phyloP scores from a whole-genome alignment of 306 rosid species.

The Astragalus glycyphyllos region DNA sequence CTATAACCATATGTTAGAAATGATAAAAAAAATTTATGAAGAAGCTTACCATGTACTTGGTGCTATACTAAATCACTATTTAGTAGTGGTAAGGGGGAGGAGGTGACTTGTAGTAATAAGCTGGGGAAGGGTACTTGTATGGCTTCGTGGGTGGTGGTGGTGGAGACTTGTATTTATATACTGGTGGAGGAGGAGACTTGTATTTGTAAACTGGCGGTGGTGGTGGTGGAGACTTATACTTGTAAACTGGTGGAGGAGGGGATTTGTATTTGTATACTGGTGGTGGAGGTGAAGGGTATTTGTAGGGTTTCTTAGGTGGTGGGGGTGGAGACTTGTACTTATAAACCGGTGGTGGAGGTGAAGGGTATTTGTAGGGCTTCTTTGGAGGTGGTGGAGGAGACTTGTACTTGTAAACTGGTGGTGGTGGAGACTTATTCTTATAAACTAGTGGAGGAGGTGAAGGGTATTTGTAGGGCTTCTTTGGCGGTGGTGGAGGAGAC shows the following conservation, averaged over 20 bases:
- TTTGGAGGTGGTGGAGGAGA: slow-evolving; percentile 16
- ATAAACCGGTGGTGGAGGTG: slow-evolving; percentile 17
- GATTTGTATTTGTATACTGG: background rate
- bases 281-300: slow-evolving; percentile 6
- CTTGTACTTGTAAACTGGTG: slow-evolving; percentile 38
- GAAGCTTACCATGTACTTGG: slow-evolving; percentile 45
- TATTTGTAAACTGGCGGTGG: slow-evolving; percentile 7
- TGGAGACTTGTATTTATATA: slow-evolving; percentile 22
- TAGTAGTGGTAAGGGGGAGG: slow-evolving; percentile 72
- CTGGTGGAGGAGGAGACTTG: background rate
- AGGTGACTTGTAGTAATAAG: slow-evolving; percentile 51
- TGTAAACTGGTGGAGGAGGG: background rate
- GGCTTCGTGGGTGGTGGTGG: slow-evolving; percentile 26
- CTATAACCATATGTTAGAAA: no score
- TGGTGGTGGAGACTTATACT: background rate
- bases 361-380: background rate
- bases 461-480: background rate
- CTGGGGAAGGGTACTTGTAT: background rate
- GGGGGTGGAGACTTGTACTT: slow-evolving; percentile 7
- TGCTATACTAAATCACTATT: slow-evolving; percentile 25
- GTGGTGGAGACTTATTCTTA: slow-evolving; percentile 58
- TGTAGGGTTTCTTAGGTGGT: background rate
- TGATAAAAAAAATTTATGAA: no score
- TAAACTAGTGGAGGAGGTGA: no score
- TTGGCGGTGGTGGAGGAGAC: slow-evolving; percentile 24